A percentile compares a stretch with the other conserved stretches of the same genome.
These are phyloP conservation scores for Dryadomyces quercivorus DNA, from an alignment of 2,329 filamentous ascomycete genomes.

Conservation along the genomic window DNA sequence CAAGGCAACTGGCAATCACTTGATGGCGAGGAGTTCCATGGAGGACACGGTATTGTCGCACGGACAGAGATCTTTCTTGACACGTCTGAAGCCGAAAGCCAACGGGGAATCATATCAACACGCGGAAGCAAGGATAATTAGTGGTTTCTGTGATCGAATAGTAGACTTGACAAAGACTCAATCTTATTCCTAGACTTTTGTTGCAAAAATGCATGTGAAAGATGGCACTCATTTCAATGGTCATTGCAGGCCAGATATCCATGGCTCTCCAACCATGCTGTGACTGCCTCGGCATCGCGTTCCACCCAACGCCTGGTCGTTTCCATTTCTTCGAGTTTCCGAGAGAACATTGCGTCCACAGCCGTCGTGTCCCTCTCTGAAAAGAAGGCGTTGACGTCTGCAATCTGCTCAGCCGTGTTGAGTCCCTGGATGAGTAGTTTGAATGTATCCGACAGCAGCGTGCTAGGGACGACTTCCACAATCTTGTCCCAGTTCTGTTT, in stretches of 20 bases:
- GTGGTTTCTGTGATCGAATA: too few species aligned
- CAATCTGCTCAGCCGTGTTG: neutral
- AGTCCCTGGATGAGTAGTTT: neutral
- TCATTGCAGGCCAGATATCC: neutral
- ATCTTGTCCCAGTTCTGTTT: neutral
- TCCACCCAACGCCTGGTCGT: neutral
- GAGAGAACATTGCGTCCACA: neutral
- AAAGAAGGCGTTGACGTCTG: neutral
- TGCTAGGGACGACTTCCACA: neutral
- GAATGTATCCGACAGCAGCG: neutral
- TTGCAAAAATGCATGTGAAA: too few species aligned
- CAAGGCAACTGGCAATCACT: too few species aligned
- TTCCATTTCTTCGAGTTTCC: neutral
- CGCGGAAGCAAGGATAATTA: too few species aligned
- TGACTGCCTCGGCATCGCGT: neutral
- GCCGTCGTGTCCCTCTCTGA: neutral
- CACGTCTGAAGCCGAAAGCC: too few species aligned
- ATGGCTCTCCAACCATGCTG: neutral
- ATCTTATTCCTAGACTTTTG: too few species aligned
- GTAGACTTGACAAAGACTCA: too few species aligned
- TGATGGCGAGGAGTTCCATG: too few species aligned
- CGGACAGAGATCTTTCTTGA: too few species aligned
- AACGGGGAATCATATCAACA: too few species aligned
- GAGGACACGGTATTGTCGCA: too few species aligned
- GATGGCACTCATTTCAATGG: too few species aligned